Percentiles rank a stretch among this genome's conserved stretches.
These are phyloP conservation scores for Alternaria sp. DNA, from an alignment of 2,329 filamentous ascomycete species.

Conservation along the genomic window DNA sequence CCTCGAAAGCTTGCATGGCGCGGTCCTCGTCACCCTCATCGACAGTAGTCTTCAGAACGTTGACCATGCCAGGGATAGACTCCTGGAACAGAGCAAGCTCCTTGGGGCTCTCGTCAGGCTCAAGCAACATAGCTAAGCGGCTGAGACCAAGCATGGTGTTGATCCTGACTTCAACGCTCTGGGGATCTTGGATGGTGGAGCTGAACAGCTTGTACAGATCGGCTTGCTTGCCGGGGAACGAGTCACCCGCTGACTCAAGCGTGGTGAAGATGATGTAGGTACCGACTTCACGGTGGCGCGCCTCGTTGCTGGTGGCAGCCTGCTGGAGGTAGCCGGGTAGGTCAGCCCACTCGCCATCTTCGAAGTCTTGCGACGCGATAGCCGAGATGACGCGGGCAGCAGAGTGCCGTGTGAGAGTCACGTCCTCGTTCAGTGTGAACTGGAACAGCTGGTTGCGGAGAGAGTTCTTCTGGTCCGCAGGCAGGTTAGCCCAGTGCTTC, in stretches of 20 bases:
- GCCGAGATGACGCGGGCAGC: slow-evolving; percentile 86
- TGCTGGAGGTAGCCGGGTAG: slow-evolving; percentile 80
- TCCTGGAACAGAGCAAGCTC: slow-evolving; percentile 77
- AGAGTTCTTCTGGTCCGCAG: slow-evolving; percentile 76
- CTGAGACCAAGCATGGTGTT: slow-evolving; percentile 93
- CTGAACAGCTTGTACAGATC: slow-evolving; percentile 84
- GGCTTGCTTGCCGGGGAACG: slow-evolving; percentile 79
- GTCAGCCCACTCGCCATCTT: slow-evolving; percentile 83
- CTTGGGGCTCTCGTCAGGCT: slow-evolving; percentile 81
- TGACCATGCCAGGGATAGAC: slow-evolving; percentile 86
- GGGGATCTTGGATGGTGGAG: slow-evolving; percentile 85
- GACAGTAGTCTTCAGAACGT: slow-evolving; percentile 84
- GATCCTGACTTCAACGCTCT: slow-evolving; percentile 90
- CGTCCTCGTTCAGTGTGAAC: slow-evolving; percentile 79
- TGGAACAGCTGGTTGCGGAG: slow-evolving; percentile 85
- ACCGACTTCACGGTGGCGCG: slow-evolving; percentile 84
- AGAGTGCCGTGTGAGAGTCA: slow-evolving; percentile 80
- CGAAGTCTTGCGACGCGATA: slow-evolving; percentile 84
- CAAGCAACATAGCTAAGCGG: slow-evolving; percentile 83
- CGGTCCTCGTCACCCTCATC: slow-evolving; percentile 83
- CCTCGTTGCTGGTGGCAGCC: slow-evolving; percentile 75
- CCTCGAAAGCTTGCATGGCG: slow-evolving; percentile 89
- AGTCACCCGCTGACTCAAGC: slow-evolving; percentile 83
- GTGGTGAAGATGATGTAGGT: slow-evolving; percentile 93
- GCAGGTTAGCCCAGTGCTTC: slow-evolving; percentile 83